Evolutionary conservation across 345 rosid genomes (phyloP).

Genomic region (Triadica sebifera): DNA sequence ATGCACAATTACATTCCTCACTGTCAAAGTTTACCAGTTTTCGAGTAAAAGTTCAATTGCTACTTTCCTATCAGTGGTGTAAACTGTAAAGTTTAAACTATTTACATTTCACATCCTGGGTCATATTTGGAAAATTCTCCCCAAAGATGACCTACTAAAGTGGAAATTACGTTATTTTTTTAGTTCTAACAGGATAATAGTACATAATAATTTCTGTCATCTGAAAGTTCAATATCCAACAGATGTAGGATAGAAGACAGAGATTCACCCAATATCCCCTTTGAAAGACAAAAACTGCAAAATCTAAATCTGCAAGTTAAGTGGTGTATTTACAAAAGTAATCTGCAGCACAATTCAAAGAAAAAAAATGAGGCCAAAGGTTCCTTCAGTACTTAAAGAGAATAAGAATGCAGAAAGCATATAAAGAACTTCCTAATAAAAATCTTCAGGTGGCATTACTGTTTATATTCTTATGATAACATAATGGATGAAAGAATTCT

Average conservation of each 20-base stretch:
- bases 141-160: background rate
- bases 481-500: too few relatives aligned
- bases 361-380: background rate
- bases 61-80: background rate
- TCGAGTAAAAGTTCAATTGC: background rate
- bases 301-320: background rate
- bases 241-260: background rate
- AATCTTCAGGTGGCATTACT: background rate
- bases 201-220: background rate
- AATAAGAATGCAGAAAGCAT: background rate
- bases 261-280: background rate
- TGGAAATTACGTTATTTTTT: background rate
- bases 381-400: background rate
- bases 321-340: background rate
- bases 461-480: background rate
- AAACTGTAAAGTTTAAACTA: background rate
- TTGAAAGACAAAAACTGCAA: too few relatives aligned
- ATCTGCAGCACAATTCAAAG: too few relatives aligned
- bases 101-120: background rate
- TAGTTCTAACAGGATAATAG: background rate
- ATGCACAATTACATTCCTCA: background rate
- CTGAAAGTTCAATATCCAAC: background rate
- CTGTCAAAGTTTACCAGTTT: background rate
- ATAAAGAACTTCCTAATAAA: background rate
- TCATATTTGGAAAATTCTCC: too few relatives aligned